Evolutionary conservation across 192 early-diverging fungal genomes (phyloP), one percentile per base, ranked within the genome.

Genomic region (Coemansia sp.): DNA sequence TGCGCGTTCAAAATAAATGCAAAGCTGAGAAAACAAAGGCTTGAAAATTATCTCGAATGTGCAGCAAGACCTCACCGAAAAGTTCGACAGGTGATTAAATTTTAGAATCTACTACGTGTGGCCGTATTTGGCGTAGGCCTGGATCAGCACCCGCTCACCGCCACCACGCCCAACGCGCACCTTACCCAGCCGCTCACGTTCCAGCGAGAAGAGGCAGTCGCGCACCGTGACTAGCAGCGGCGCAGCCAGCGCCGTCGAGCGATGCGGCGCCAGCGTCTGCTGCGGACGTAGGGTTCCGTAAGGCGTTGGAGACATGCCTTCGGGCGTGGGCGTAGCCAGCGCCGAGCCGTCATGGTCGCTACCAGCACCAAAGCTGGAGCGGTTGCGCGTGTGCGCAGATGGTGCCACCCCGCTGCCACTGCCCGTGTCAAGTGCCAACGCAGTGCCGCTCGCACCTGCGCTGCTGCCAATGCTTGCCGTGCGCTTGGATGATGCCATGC

Each of bases 171-270:
- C 59, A 25, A 68, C 73, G 2, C 73, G 53, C 9, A 69, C 73
- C 32, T 30, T 47, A 31, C 73, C 61, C 39, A 62, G 55, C 15
- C 67, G 62, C 73, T 90, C 87, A 5, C 83, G 82, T 62, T 89
- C 87, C 19, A 90, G 73, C 21, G 82, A 85, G 55, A 88, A 87
- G 9, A 90, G 65, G 4, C 85, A 86, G 67, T 90, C 88, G 38
- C 75, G 74, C 20, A 87, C 82, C 11, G 85, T 87, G 8, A 90
- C 79, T n/a, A 77, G 69, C 3, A 75, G 58, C 43, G 78, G 73
- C 19, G 62, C 59, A 10, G 68, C 48, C 12, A 72, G 62, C 4
- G 78, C 48, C 6, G 65, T 53, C 14, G 64, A 46, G 52, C 77
- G 55, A 36, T 64, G 64, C 45, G 71, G 42, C 25, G 49, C 32